Conservation (phyloP, 2,329 filamentous ascomycete species). For the Cyanodermella asteris region DNA sequence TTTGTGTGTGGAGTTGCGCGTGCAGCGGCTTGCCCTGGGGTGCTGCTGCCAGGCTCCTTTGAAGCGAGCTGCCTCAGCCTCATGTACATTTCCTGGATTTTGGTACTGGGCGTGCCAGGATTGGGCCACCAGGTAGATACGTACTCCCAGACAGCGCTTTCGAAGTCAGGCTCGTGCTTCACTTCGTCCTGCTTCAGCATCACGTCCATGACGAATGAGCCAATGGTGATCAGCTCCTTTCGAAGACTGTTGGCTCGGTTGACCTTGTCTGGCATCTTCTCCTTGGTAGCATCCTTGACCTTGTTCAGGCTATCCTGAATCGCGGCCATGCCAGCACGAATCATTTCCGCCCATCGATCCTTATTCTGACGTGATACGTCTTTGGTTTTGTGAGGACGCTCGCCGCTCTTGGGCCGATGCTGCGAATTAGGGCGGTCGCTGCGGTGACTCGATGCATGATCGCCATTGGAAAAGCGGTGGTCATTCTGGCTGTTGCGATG, state of each 20-base stretch:
- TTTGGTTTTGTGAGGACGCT: slow-evolving; percentile 13
- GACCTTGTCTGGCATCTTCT: slow-evolving; percentile 20
- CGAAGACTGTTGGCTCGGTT: slow-evolving; percentile 22
- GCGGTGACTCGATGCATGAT: slow-evolving; percentile 14
- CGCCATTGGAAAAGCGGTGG: slow-evolving; percentile 6
- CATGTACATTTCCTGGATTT: slow-evolving; percentile 7
- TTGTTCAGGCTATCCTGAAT: slow-evolving; percentile 11
- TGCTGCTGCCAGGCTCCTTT: too few species aligned
- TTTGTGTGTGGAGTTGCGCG: too few species aligned
- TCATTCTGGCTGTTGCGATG: slow-evolving; percentile 6
- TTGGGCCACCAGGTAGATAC: slow-evolving; percentile 7
- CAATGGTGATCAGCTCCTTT: slow-evolving; percentile 21
- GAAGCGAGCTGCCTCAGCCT: too few species aligned
- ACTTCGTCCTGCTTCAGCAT: slow-evolving; percentile 16
- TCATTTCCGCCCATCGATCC: slow-evolving; percentile 7
- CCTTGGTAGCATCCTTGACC: slow-evolving; percentile 23
- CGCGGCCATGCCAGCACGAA: slow-evolving; percentile 6
- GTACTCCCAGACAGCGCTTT: slow-evolving; percentile 11
- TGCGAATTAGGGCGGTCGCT: slow-evolving; percentile 15
- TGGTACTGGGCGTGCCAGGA: slow-evolving; percentile 3
- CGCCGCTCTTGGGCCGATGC: slow-evolving; percentile 15
- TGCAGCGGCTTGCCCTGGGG: too few species aligned
- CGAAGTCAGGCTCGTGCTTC: background rate
- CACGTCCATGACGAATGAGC: slow-evolving; percentile 22
- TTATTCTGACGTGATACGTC: slow-evolving; percentile 14